phyloP scores from a whole-genome alignment of 148 eudicot genomes.

The Nepenthes mirabilis region DNA sequence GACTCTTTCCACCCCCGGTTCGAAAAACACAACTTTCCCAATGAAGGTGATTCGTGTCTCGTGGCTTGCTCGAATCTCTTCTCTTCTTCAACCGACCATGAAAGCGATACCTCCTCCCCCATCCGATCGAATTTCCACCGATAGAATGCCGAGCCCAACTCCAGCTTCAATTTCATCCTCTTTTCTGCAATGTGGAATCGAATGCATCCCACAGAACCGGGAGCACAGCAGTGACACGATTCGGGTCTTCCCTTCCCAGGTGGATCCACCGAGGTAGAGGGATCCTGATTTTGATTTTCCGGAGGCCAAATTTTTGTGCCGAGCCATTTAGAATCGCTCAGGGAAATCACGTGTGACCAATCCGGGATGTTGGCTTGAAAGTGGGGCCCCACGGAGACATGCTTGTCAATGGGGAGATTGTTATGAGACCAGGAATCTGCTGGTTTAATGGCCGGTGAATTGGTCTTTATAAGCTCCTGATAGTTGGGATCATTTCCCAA shows the following conservation, averaged over 20 bases:
- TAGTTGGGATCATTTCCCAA: constrained; percentile 7
- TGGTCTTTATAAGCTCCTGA: constrained; percentile 11
- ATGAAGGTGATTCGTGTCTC: constrained; percentile 10
- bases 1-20: constrained; percentile 38
- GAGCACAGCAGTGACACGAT: constrained; percentile 38
- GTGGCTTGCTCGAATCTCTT: constrained; percentile 42
- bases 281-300: constrained; percentile 11
- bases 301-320: constrained; percentile 67
- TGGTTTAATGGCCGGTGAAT: constrained; percentile 11
- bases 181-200: constrained; percentile 69
- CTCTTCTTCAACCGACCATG: constrained; percentile 69
- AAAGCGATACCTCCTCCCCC: constrained; percentile 85
- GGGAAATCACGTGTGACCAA: constrained; percentile 38
- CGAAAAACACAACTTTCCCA: constrained; percentile 32
- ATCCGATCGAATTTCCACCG: constrained; percentile 60
- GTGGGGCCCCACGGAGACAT: constrained; percentile 37
- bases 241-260: constrained; percentile 30
- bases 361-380: constrained; percentile 67
- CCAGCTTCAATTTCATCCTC: constrained; percentile 42
- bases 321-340: constrained; percentile 75
- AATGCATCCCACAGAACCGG: constrained; percentile 53
- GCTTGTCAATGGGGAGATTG: constrained; percentile 18
- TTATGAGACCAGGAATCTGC: constrained; percentile 6
- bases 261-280: constrained; percentile 2
- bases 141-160: constrained; percentile 48